A percentile compares a stretch with the other conserved stretches of the same genome.
Evolutionary conservation across 768 basidiomycete species (phyloP).

Genomic region (Arthromyces matolae): DNA sequence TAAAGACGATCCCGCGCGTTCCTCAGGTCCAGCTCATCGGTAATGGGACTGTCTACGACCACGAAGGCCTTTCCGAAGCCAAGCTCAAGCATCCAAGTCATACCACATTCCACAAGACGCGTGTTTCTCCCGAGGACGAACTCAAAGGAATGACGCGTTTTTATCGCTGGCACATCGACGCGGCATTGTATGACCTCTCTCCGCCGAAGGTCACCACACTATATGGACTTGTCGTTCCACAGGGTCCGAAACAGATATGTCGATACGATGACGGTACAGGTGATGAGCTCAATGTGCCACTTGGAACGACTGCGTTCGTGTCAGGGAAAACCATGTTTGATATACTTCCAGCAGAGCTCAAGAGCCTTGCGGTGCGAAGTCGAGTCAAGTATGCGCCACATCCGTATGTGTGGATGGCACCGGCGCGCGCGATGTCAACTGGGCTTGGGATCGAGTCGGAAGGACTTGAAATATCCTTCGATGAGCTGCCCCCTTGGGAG

Average conservation of each 20-base stretch:
- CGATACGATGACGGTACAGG: conserved; percentile 87
- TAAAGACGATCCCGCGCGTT: conserved; percentile 85
- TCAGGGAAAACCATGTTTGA: conserved; percentile 84
- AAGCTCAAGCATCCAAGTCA: conserved; percentile 85
- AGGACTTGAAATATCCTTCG: conserved; percentile 60
- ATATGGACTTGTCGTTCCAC: conserved; percentile 72
- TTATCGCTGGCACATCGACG: conserved; percentile 93
- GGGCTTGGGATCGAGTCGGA: conserved; percentile 83
- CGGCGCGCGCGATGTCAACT: conserved; percentile 67
- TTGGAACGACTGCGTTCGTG: conserved; percentile 84
- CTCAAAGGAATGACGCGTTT: conserved; percentile 77
- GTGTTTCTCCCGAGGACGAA: conserved; percentile 70
- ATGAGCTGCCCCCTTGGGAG: conserved; percentile 80
- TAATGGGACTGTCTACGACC: conserved; percentile 75
- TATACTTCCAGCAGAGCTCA: conserved; percentile 62
- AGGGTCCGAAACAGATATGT: conserved; percentile 57
- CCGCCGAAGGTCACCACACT: conserved; percentile 85
- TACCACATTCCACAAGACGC: conserved; percentile 82
- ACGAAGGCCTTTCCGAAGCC: conserved; percentile 76
- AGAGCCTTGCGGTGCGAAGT: conserved; percentile 76
- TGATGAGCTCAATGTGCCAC: conserved; percentile 75
- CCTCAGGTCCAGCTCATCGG: conserved; percentile 93
- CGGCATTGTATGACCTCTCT: conserved; percentile 71
- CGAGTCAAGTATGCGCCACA: conserved; percentile 80
- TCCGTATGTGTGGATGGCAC: conserved; percentile 89